Evolutionary conservation across 23 red algal species (phyloP), one percentile per base, ranked within the genome.

Genomic region (Chondrus crispus): DNA sequence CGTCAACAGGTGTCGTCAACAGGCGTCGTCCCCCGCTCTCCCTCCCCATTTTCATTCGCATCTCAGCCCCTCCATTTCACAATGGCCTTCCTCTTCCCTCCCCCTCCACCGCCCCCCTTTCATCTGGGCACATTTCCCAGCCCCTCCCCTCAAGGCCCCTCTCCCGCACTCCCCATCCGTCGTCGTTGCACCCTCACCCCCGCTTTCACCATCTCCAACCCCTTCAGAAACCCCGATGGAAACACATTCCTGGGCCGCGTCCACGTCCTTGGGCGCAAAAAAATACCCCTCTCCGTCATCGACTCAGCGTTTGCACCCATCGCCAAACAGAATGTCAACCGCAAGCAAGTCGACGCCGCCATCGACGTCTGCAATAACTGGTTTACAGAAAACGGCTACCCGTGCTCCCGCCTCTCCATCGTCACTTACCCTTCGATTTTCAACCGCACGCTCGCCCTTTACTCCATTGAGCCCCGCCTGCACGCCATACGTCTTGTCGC

Each of bases 351-450:
- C 54, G 52, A 60, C 32, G 72, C 62, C 20, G 57, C 81, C 12
- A 19, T 94, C 47, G 62, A 28, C 4, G 41, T 37, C 3, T 44
- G 55, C 51, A 81, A 82, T 75, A 42, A 48, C 24, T 94, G 92
- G 92, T 81, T 60, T 55, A 22, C 57, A 7, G 73, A 85, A 62
- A 80, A 94, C 14, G 48, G 62, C 7, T 94, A 94, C 54, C 58
- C 74, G 30, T 74, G 55, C 39, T 94, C 82, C 8, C 52, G 46
- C 14, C 22, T 94, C 26, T 16, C 81, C 48, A 73, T 94, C 36
- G 54, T 72, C 30, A 44, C 51, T 42, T 73, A 62, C 28, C 92
- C 92, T 18, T 46, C 53, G 46, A 11, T 68, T 11, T 24, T 80
- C 19, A 53, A 88, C n/a, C 55, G 50, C 6, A 80, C 82, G 42